phyloP scores from a whole-genome alignment of 2,329 filamentous ascomycete genomes.

The Sclerotinia minor region DNA sequence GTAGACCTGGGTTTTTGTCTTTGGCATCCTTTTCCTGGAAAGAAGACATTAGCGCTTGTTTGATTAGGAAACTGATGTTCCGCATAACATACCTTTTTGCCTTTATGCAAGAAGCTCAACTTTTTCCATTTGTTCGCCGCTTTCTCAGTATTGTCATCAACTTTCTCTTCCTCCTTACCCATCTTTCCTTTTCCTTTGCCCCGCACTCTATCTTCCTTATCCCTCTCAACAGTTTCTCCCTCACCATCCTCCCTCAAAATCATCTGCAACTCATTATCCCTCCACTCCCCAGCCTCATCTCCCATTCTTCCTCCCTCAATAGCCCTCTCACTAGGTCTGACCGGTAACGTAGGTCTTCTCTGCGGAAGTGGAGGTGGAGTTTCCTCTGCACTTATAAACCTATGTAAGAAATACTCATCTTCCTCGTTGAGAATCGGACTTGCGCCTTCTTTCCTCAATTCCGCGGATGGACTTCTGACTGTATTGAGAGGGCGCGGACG shows the following conservation, averaged over 20 bases:
- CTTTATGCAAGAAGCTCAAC: slow-evolving; percentile 44
- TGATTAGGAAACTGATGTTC: not conserved
- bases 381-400: slow-evolving; percentile 52
- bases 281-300: slow-evolving; percentile 32
- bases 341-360: slow-evolving; percentile 26
- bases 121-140: slow-evolving; percentile 44
- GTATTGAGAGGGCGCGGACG: slow-evolving; percentile 8
- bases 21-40: slow-evolving; percentile 44
- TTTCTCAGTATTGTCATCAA: slow-evolving; percentile 38
- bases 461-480: slow-evolving; percentile 26
- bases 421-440: slow-evolving; percentile 54
- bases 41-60: slow-evolving; percentile 39
- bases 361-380: slow-evolving; percentile 54
- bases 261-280: slow-evolving; percentile 36
- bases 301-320: not conserved
- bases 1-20: slow-evolving; percentile 38
- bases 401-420: slow-evolving; percentile 59
- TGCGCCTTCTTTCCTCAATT: slow-evolving; percentile 3
- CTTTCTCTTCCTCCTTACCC: slow-evolving; percentile 31
- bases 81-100: slow-evolving; percentile 34
- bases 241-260: slow-evolving; percentile 50
- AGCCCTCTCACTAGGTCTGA: slow-evolving; percentile 13
- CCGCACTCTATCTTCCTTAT: slow-evolving; percentile 49
- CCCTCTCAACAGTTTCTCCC: slow-evolving; percentile 38
- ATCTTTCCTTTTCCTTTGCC: slow-evolving; percentile 39